Conservation (phyloP, 2,329 filamentous ascomycete genomes). For the Talaromyces sp. region DNA sequence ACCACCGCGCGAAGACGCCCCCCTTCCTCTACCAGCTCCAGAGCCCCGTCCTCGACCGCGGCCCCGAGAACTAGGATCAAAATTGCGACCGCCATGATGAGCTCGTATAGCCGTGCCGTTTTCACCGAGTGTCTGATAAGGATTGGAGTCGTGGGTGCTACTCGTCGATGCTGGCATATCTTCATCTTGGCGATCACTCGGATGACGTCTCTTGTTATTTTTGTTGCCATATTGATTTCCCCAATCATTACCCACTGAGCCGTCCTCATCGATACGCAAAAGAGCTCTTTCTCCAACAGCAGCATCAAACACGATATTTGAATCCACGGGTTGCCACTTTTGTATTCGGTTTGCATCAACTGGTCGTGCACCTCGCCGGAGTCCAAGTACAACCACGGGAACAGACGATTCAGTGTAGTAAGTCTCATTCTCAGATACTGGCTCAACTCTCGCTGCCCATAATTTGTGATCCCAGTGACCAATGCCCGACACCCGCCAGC, state of each 20-base stretch:
- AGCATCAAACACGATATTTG: constrained; percentile 75
- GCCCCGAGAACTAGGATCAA: constrained; percentile 44
- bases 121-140: constrained; percentile 27
- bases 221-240: constrained; percentile 62
- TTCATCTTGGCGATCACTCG: constrained; percentile 57
- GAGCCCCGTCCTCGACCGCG: constrained; percentile 38
- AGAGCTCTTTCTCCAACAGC: constrained; percentile 83
- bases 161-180: constrained; percentile 41
- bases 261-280: constrained; percentile 73
- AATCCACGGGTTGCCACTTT: constrained; percentile 73
- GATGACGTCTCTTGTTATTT: constrained; percentile 54
- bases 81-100: constrained; percentile 28
- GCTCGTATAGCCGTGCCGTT: constrained; percentile 23
- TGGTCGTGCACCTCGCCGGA: constrained; percentile 70
- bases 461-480: constrained; percentile 74
- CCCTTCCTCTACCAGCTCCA: constrained; percentile 38
- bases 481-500: constrained; percentile 77
- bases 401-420: constrained; percentile 76
- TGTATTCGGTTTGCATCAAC: constrained; percentile 78
- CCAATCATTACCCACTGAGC: constrained; percentile 59
- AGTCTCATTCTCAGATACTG: constrained; percentile 63
- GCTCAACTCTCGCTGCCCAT: constrained; percentile 79
- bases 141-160: constrained; percentile 24
- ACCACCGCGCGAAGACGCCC: constrained; percentile 30
- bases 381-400: constrained; percentile 78